Evolutionary conservation across 2,329 filamentous ascomycete genomes (phyloP).

Genomic region (Pyrenochaeta sp.): DNA sequence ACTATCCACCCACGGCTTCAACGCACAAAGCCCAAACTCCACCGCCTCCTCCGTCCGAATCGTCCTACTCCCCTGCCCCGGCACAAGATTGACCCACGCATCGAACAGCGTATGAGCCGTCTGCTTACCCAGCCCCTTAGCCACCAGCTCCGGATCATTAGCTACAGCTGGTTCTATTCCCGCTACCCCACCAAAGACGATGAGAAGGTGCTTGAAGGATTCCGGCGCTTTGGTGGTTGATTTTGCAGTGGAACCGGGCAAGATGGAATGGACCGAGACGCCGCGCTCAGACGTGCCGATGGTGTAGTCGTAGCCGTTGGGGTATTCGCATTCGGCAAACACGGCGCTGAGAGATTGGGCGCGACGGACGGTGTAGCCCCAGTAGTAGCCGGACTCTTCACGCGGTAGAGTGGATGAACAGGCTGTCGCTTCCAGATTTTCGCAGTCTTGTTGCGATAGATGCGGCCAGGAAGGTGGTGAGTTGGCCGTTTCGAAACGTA

Average conservation of each 20-base stretch:
- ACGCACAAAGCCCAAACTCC: slow-evolving; percentile 75
- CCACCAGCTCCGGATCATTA: slow-evolving; percentile 66
- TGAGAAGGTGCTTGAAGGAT: slow-evolving; percentile 73
- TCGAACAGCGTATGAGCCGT: slow-evolving; percentile 79
- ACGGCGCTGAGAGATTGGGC: slow-evolving; percentile 73
- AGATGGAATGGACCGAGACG: slow-evolving; percentile 52
- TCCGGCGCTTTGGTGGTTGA: slow-evolving; percentile 33
- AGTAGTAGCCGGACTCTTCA: slow-evolving; percentile 82
- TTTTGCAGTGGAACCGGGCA: slow-evolving; percentile 24
- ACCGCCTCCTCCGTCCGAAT: slow-evolving; percentile 87
- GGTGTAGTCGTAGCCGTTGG: slow-evolving; percentile 81
- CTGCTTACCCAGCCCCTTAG: slow-evolving; percentile 69
- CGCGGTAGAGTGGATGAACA: slow-evolving; percentile 75
- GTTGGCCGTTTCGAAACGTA: slow-evolving; percentile 65
- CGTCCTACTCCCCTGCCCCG: slow-evolving; percentile 80
- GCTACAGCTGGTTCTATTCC: slow-evolving; percentile 79
- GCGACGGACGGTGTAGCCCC: slow-evolving; percentile 79
- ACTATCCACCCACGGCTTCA: slow-evolving; percentile 59
- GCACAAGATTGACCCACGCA: slow-evolving; percentile 82
- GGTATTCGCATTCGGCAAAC: slow-evolving; percentile 78
- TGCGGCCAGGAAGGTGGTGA: slow-evolving; percentile 47
- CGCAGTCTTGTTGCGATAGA: slow-evolving; percentile 30
- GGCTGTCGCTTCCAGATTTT: slow-evolving; percentile 60
- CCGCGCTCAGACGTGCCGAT: slow-evolving; percentile 87
- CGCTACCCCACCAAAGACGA: slow-evolving; percentile 83